phyloP scores from a whole-genome alignment of 2,329 filamentous ascomycete genomes.

The Pseudogymnoascus sp. region DNA sequence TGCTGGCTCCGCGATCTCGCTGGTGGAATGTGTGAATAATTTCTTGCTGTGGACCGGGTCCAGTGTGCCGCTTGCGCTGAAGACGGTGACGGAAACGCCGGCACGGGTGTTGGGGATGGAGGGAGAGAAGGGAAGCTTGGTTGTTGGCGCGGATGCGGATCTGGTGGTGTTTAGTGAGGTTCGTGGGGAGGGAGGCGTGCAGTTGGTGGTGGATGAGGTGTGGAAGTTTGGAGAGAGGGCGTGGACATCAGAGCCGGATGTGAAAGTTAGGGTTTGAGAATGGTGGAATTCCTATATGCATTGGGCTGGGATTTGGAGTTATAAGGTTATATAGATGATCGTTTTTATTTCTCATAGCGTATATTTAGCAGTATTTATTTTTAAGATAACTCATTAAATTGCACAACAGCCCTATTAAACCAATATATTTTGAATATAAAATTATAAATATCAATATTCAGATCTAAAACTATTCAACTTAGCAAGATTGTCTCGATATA shows the following conservation, averaged over 20 bases:
- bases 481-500: background rate
- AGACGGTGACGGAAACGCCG: conserved; percentile 67
- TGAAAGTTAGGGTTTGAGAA: background rate
- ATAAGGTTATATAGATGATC: background rate
- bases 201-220: conserved; percentile 62
- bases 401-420: background rate
- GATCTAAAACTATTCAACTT: background rate
- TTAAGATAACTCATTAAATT: background rate
- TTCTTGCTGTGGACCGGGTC: conserved; percentile 68
- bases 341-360: background rate
- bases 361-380: background rate
- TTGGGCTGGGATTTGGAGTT: background rate
- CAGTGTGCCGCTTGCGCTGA: conserved; percentile 58
- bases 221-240: conserved; percentile 68
- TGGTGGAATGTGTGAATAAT: conserved; percentile 78
- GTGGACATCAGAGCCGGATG: conserved; percentile 13
- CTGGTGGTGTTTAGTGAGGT: conserved; percentile 58
- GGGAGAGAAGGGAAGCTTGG: conserved; percentile 56
- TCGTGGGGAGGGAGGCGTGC: conserved; percentile 35
- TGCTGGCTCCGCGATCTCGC: conserved; percentile 63
- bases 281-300: background rate
- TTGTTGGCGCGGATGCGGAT: conserved; percentile 58
- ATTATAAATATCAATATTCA: background rate
- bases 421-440: background rate
- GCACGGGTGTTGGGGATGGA: conserved; percentile 66